phyloP scores from a whole-genome alignment of 805 yeast genomes.

The Cyberlindnera mrakii region DNA sequence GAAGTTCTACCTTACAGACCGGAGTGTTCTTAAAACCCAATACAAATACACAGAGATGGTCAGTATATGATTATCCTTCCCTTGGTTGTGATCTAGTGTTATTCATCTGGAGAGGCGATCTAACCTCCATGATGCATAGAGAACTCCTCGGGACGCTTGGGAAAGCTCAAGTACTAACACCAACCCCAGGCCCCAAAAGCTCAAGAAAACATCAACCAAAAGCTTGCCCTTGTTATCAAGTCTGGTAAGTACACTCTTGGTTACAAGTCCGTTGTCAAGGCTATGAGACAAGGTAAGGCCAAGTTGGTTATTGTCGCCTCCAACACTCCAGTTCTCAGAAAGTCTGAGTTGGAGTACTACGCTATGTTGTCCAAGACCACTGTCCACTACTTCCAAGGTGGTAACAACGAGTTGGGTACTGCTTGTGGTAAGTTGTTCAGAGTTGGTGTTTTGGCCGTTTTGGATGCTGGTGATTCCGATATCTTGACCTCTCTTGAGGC shows the following conservation, averaged over 20 bases:
- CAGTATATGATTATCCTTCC: constrained; percentile 42
- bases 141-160: too few species aligned
- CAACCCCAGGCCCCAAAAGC: constrained; percentile 82
- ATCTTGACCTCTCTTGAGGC: constrained; percentile 59
- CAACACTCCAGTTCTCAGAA: constrained; percentile 99
- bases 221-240: constrained; percentile 96
- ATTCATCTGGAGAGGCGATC: not conserved
- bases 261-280: constrained; percentile 97
- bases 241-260: constrained; percentile 99
- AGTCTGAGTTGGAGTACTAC: constrained; percentile 99
- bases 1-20: constrained; percentile 44
- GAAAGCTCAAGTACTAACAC: constrained; percentile 32
- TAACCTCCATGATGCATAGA: not conserved
- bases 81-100: not conserved
- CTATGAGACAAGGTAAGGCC: constrained; percentile 98
- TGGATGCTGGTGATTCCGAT: constrained; percentile 99
- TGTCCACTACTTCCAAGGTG: constrained; percentile 98
- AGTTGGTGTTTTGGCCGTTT: constrained; percentile 93
- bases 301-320: constrained; percentile 97
- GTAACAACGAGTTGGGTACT: constrained; percentile 99
- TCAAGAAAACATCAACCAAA: constrained; percentile 94
- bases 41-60: constrained; percentile 92
- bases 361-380: constrained; percentile 98
- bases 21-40: constrained; percentile 63
- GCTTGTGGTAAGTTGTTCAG: constrained; percentile 99